Evolutionary conservation across 73 alveolate species (phyloP), one percentile per base, ranked within the genome.

Genomic region (Paramecium sonneborni): DNA sequence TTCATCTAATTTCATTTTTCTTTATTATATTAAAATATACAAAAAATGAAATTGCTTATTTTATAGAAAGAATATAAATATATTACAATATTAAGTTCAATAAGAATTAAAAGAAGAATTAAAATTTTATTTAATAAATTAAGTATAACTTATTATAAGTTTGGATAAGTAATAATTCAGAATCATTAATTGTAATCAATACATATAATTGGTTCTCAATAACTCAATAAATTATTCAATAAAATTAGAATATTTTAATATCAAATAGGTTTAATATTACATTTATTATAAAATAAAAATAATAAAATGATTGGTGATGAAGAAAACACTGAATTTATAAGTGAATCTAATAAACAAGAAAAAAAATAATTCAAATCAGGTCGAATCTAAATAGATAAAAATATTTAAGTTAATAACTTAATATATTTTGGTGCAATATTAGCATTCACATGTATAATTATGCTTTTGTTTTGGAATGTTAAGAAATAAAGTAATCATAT

Each of bases 221-320:
- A 18, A 52, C 30, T 5, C 23, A 52, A 52, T 52, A 35, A 35
- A 35, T 35, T 2, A 4, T 4, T 35, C 43, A 35, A 35, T 2
- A 35, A 35, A n/a, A n/a, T n/a, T 35, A 35, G 8, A 35, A 35
- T 4, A 35, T 6, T 35, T 35, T 35, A n/a, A n/a, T n/a, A 35
- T 35, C 2, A 35, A 35, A 35, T 35, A 35, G 2, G 43, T 52
- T 20, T 3, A 6, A 18, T n/a, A 52, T 52, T 18, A 21, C 68
- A 3, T 15, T 4, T 0, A 18, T 15, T 18, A 52, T 52, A 52
- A 52, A 52, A 52, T 52, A 52, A 52, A 12, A 52, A 52, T 18
- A 62, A 23, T 26, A 62, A 30, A 62, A 62, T 62, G 84, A 62
- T 62, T 23, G 84, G 84, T 12, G 84, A 62, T 62, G 84, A 62